Evolutionary conservation across 2,329 filamentous ascomycete species (phyloP).

Genomic region (Scortechinia acanthostroma): DNA sequence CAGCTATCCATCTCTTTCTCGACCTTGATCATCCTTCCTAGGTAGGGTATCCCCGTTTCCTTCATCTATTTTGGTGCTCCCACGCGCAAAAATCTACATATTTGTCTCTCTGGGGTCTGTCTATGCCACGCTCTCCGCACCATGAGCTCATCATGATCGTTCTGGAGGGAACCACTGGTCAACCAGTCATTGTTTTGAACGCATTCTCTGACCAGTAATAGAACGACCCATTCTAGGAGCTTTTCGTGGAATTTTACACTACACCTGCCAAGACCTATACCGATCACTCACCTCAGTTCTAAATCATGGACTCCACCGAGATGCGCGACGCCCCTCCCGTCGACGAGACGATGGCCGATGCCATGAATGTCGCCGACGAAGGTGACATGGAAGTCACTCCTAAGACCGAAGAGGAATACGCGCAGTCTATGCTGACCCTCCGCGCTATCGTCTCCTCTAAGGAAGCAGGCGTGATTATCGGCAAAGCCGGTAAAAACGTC

Average conservation of each 20-base stretch:
- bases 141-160: neutral
- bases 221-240: too few relatives aligned
- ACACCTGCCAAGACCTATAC: neutral
- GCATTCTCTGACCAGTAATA: neutral
- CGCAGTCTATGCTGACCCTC: constrained; percentile 82
- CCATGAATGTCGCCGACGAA: constrained; percentile 53
- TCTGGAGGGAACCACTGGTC: neutral
- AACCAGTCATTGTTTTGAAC: neutral
- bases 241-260: too few relatives aligned
- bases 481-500: constrained; percentile 97
- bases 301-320: constrained; percentile 8
- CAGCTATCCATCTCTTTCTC: neutral
- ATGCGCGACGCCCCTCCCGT: constrained; percentile 56
- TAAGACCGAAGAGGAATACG: constrained; percentile 96
- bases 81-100: too few relatives aligned
- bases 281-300: neutral
- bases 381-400: constrained; percentile 73
- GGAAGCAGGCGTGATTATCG: constrained; percentile 97
- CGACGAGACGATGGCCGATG: constrained; percentile 52
- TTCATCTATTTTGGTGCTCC: too few relatives aligned
- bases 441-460: constrained; percentile 98
- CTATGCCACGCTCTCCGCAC: too few relatives aligned
- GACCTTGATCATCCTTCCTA: neutral
- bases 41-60: neutral
- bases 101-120: too few relatives aligned